A percentile compares a stretch with the other conserved stretches of the same genome.
Evolutionary conservation across 2,329 filamentous ascomycete species (phyloP).

Genomic region (Clarireedia sp.): DNA sequence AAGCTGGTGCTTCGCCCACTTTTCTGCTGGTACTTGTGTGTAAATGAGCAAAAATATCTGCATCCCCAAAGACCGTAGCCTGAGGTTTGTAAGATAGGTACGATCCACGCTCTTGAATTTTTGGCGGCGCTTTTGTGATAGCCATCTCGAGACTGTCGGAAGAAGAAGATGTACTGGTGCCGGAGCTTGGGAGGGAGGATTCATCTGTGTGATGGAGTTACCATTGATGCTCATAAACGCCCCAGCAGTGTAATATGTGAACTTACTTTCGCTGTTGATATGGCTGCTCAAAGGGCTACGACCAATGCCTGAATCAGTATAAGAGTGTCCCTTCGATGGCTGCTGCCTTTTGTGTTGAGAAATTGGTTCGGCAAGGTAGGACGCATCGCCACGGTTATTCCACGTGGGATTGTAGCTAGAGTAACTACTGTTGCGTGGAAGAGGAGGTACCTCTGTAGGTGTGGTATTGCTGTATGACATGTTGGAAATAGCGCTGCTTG

Average conservation of each 20-base stretch:
- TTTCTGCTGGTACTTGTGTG: constrained; percentile 29
- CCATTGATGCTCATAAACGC: background rate
- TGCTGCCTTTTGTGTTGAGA: constrained; percentile 10
- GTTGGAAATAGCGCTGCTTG: constrained; percentile 19
- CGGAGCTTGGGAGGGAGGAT: constrained; percentile 23
- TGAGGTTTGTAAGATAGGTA: constrained; percentile 14
- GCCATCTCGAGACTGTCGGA: constrained; percentile 24
- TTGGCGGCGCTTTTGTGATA: background rate
- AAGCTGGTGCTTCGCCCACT: constrained; percentile 28
- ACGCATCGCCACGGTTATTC: constrained; percentile 20
- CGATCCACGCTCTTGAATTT: constrained; percentile 1
- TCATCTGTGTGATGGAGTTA: constrained; percentile 1
- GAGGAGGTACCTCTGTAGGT: constrained; percentile 9
- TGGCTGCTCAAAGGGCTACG: constrained; percentile 19
- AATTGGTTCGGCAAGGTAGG: constrained; percentile 11
- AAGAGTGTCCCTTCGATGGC: constrained; percentile 18
- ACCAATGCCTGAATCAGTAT: constrained; percentile 23
- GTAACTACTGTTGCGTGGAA: constrained; percentile 22
- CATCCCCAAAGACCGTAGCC: constrained; percentile 19
- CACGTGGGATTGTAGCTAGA: constrained; percentile 25
- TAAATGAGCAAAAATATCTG: constrained; percentile 26
- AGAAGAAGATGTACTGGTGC: constrained; percentile 21
- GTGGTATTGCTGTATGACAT: constrained; percentile 16
- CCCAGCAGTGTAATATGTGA: background rate
- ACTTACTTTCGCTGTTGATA: constrained; percentile 25